Evolutionary conservation across 306 rosid genomes (phyloP).

Genomic region (Rosa rugosa): DNA sequence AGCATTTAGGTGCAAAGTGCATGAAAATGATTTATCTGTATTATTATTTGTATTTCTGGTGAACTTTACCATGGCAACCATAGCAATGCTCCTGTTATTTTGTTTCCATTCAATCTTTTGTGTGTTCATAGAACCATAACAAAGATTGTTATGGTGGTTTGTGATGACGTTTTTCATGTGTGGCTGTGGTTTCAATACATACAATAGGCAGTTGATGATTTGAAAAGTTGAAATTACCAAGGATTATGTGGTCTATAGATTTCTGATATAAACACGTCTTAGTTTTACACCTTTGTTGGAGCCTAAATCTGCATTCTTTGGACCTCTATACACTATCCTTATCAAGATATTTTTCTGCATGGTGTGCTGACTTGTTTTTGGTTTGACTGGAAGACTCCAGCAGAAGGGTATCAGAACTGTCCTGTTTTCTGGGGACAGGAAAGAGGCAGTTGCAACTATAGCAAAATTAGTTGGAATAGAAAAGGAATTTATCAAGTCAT

Average conservation of each 20-base stretch:
- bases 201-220: not conserved
- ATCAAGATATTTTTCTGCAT: slow-evolving; percentile 19
- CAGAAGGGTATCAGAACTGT: slow-evolving; percentile 82
- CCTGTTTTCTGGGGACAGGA: slow-evolving; percentile 97
- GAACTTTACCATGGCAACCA: not conserved
- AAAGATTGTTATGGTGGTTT: not conserved
- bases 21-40: not conserved
- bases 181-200: not conserved
- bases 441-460: slow-evolving; percentile 93
- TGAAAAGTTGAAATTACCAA: not conserved
- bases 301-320: not conserved
- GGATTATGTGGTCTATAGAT: not conserved
- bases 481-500: slow-evolving; percentile 61
- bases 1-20: not conserved
- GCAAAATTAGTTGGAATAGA: slow-evolving; percentile 82
- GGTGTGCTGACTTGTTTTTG: slow-evolving; percentile 41
- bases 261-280: not conserved
- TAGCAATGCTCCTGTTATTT: not conserved
- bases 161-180: not conserved
- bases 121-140: not conserved
- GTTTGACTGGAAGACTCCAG: slow-evolving; percentile 65
- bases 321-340: slow-evolving; percentile 2
- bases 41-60: not conserved
- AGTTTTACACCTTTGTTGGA: not conserved
- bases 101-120: not conserved